Evolutionary conservation across 768 basidiomycete genomes (phyloP), one percentile per base, ranked within the genome.

Genomic region (Antrodiella citrinella): DNA sequence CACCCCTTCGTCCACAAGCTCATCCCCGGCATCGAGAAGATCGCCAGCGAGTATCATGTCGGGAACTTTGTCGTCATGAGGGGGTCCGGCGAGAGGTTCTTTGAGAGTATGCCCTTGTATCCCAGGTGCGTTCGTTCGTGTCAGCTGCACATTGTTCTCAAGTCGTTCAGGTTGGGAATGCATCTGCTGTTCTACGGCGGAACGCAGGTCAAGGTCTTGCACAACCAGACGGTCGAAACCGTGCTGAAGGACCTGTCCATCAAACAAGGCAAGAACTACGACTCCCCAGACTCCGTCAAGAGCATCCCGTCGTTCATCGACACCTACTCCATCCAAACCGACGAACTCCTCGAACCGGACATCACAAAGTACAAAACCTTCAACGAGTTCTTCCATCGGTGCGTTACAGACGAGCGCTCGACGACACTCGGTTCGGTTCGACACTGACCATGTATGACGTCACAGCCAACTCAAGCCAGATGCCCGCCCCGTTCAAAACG

Each of bases 361-460:
- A 64, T 83, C 44, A 63, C 62, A 1, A 71, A 76, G 41, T 91
- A 91, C 62, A 66, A 65, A 57, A 79, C 67, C 11, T 88, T 92
- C 72, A 92, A 91, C 66, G 72, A 81, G 4, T 91, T 92, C 71
- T 92, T 92, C 70, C 75, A 60, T 43, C 70, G 84, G 72, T 70
- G 35, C 5, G 49, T 53, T 10, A 23, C 21, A 9, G n/a, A n/a
- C 35, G 18, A 38, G 35, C 35, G 18, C 18, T 38, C n/a, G n/a
- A n/a, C n/a, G n/a, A n/a, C n/a, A n/a, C 21, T n/a, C 35, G n/a
- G n/a, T n/a, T n/a, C n/a, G n/a, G 30, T 30, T 19, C n/a, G 26
- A 49, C 13, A 46, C 47, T 40, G 40, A 41, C 54, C 15, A 2
- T 26, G 39, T 40, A 7, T 38, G 11, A 35, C 55, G n/a, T n/a